Base-by-base conservation (phyloP, 805 yeast species). In the Kazachstania taianensis region DNA sequence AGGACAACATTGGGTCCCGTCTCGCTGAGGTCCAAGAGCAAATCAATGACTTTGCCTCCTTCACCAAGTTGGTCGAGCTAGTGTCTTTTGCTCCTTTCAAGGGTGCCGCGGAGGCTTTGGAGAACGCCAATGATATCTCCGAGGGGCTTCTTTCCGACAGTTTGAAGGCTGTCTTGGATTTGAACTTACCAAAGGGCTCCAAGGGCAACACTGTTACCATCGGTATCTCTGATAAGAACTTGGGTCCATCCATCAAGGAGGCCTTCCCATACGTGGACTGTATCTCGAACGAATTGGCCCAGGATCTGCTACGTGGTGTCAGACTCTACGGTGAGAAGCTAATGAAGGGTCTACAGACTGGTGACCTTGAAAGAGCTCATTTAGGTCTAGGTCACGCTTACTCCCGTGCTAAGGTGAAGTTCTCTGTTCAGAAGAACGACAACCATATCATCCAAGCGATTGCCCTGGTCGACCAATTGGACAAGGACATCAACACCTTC, bases 401-500 rank as follows among this genome's bases (percentile, higher is more conserved):
- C 70, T 92, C 97, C 41, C 78, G 98, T 69, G 92, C 96, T 52
- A 92, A 92, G 70, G 98, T 92, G 61, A 92, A 92, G 89, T 92
- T 92, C 63, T 81, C 94, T 35, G 97, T 94, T 39, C 96, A 87
- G 67, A 92, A 92, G 74, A 92, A 92, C 64, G 98, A 92, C 66
- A 92, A 92, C 73, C 98, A 92, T 66, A 92, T 92, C 60, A 92
- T 92, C 61, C 98, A 92, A 72, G 96, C 98, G 36, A 92, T 92
- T 69, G 96, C 98, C 34, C 72, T 89, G 50, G 75, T 92, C 55
- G 98, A 94, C 61, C 96, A 92, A 67, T 78, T 92, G 55, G 98
- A 92, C 68, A 94, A 94, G 69, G 98, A 92, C 62, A 81, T 92
- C 65, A 92, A 92, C 72, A 87, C 96, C 41, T 92, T 83, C 62